A percentile compares a stretch with the other conserved stretches of the same genome.
These are phyloP conservation scores for Colletotrichum lindemuthianum DNA, from an alignment of 2,329 filamentous ascomycete genomes.

Conservation along the genomic window DNA sequence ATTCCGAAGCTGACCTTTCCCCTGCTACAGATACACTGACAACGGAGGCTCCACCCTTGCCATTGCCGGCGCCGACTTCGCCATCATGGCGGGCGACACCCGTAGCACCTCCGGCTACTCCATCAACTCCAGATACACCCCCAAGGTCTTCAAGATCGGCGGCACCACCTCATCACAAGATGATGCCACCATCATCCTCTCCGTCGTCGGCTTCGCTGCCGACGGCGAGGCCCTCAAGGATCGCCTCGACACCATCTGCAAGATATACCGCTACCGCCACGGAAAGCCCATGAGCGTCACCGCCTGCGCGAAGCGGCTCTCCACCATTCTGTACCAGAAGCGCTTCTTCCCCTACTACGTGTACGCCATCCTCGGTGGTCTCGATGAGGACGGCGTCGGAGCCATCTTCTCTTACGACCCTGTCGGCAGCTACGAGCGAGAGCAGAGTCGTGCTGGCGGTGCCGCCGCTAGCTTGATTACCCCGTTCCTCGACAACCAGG, in stretches of 20 bases:
- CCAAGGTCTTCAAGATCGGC: constrained; percentile 97
- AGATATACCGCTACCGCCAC: constrained; percentile 99
- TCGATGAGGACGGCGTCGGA: constrained; percentile 94
- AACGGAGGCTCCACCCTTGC: constrained; percentile 97
- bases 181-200: constrained; percentile 87
- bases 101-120: constrained; percentile 96
- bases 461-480: constrained; percentile 95
- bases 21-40: constrained; percentile 83
- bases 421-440: constrained; percentile 95
- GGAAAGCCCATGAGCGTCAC: constrained; percentile 95
- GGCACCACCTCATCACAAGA: constrained; percentile 87
- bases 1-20: constrained; percentile 25
- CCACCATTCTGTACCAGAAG: constrained; percentile 95
- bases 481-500: constrained; percentile 99
- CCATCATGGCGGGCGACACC: constrained; percentile 97
- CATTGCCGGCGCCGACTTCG: constrained; percentile 93
- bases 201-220: constrained; percentile 94
- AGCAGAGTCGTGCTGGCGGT: constrained; percentile 93
- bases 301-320: constrained; percentile 93
- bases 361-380: constrained; percentile 89
- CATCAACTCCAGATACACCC: constrained; percentile 96
- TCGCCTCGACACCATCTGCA: constrained; percentile 92
- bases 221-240: constrained; percentile 95
- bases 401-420: constrained; percentile 98
- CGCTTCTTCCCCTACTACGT: constrained; percentile 99